These are phyloP conservation scores for Rhizopogon vesiculosus DNA, from an alignment of 768 basidiomycete genomes.

Conservation along the genomic window DNA sequence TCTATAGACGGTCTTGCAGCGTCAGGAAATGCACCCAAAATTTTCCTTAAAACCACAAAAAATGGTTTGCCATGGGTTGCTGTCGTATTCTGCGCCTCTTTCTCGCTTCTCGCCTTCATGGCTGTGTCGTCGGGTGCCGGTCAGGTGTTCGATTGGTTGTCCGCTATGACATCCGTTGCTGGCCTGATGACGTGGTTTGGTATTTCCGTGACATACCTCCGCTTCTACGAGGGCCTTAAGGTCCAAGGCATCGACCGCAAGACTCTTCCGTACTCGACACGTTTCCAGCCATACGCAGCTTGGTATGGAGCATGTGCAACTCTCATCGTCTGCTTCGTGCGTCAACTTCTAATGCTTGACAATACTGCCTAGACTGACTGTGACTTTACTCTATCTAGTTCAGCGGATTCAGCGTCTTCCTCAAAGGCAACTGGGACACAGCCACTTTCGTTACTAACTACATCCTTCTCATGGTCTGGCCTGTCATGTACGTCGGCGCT, in stretches of 20 bases:
- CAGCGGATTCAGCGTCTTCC: slow-evolving; percentile 49
- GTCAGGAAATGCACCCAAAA: slow-evolving; percentile 74
- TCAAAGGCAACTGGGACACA: slow-evolving; percentile 45
- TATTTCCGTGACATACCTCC: slow-evolving; percentile 70
- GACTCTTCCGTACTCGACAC: slow-evolving; percentile 65
- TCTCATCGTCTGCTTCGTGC: slow-evolving; percentile 57
- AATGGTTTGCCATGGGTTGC: slow-evolving; percentile 75
- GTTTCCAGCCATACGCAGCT: slow-evolving; percentile 70
- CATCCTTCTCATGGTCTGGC: slow-evolving; percentile 67
- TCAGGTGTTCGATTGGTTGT: slow-evolving; percentile 75
- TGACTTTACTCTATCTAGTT: slow-evolving; percentile 37
- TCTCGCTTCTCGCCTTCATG: slow-evolving; percentile 81
- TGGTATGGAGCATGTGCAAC: slow-evolving; percentile 38
- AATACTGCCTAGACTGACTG: slow-evolving; percentile 25
- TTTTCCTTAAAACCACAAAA: slow-evolving; percentile 67
- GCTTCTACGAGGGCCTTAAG: slow-evolving; percentile 82
- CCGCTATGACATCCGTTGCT: slow-evolving; percentile 66
- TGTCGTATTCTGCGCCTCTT: slow-evolving; percentile 62
- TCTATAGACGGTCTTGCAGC: slow-evolving; percentile 70
- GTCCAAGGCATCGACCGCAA: slow-evolving; percentile 72
- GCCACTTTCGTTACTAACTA: slow-evolving; percentile 84
- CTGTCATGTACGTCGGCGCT: slow-evolving; percentile 62
- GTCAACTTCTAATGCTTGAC: slow-evolving; percentile 16
- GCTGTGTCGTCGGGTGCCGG: slow-evolving; percentile 61
- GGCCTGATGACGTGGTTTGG: slow-evolving; percentile 82